Percentiles rank a stretch among this genome's conserved stretches.
phyloP scores from a whole-genome alignment of 257 asterid genomes.

The Phtheirospermum japonicum region DNA sequence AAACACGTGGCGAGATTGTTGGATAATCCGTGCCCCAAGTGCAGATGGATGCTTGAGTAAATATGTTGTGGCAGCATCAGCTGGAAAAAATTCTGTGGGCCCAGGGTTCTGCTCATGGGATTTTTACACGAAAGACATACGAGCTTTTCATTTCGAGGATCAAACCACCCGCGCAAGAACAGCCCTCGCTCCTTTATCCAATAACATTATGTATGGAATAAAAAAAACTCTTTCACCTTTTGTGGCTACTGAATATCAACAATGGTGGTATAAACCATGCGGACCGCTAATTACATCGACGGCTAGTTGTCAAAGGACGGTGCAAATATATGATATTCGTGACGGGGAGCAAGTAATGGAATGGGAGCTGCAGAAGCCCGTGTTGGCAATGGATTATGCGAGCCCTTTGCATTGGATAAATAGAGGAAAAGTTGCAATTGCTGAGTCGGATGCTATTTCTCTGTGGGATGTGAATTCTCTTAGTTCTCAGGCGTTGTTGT shows the following conservation, averaged over 20 bases:
- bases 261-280: constrained; percentile 88
- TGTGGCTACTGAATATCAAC: constrained; percentile 52
- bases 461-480: constrained; percentile 79
- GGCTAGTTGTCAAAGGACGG: constrained; percentile 56
- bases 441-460: constrained; percentile 61
- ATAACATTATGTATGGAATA: constrained; percentile 39
- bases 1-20: constrained; percentile 83
- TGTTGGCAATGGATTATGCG: constrained; percentile 65
- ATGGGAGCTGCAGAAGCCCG: constrained; percentile 76
- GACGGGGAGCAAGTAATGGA: constrained; percentile 77
- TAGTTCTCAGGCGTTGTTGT: constrained; percentile 50
- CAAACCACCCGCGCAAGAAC: constrained; percentile 42
- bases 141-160: constrained; percentile 54
- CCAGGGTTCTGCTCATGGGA: constrained; percentile 97
- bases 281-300: constrained; percentile 79
- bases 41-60: constrained; percentile 85
- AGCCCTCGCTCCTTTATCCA: constrained; percentile 64
- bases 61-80: constrained; percentile 90
- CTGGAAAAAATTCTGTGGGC: constrained; percentile 68
- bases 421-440: constrained; percentile 70
- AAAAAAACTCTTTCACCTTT: constrained; percentile 44
- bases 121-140: constrained; percentile 56
- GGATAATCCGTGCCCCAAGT: constrained; percentile 83
- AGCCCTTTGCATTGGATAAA: constrained; percentile 91
- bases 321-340: constrained; percentile 69